phyloP scores from a whole-genome alignment of 2,329 filamentous ascomycete species.

The Ampelomyces quisqualis region DNA sequence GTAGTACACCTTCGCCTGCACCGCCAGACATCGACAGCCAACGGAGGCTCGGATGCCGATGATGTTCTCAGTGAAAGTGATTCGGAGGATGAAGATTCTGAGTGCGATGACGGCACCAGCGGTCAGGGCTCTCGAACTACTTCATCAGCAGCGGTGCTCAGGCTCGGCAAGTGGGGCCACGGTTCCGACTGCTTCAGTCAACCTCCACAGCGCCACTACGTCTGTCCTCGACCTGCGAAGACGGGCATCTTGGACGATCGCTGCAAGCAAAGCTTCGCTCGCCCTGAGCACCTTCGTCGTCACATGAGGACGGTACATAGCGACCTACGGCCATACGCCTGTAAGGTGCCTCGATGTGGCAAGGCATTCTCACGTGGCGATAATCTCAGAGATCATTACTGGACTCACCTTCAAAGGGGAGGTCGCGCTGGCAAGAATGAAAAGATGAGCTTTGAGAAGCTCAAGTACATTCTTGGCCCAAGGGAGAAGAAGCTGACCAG shows the following conservation, averaged over 20 bases:
- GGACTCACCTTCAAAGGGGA: slow-evolving; percentile 23
- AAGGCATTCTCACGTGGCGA: slow-evolving; percentile 23
- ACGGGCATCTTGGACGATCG: not conserved
- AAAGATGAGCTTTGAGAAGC: slow-evolving; percentile 16
- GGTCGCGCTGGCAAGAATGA: slow-evolving; percentile 20
- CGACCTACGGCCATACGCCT: slow-evolving; percentile 2
- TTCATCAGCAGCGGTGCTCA: slow-evolving; percentile 9
- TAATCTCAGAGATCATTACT: slow-evolving; percentile 29
- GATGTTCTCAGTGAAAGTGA: not conserved
- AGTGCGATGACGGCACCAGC: slow-evolving; percentile 5
- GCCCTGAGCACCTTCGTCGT: slow-evolving; percentile 27
- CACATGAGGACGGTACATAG: slow-evolving; percentile 24
- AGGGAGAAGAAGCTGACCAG: slow-evolving; percentile 17
- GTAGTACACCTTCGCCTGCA: too few relatives aligned
- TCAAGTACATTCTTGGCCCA: slow-evolving; percentile 20
- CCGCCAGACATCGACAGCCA: too few relatives aligned
- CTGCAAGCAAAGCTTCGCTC: slow-evolving; percentile 14
- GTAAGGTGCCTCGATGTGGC: slow-evolving; percentile 17
- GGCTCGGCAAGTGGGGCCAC: slow-evolving; percentile 17
- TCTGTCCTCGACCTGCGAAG: slow-evolving; percentile 4
- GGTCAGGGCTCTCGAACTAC: not conserved
- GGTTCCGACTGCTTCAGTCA: slow-evolving; percentile 1
- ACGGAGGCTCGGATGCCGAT: not conserved
- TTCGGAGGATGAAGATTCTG: slow-evolving; percentile 2
- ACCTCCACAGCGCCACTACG: slow-evolving; percentile 10